These are phyloP conservation scores for Heliocybe sulcata DNA, from an alignment of 1,284 basidiomycete species.

Conservation along the genomic window DNA sequence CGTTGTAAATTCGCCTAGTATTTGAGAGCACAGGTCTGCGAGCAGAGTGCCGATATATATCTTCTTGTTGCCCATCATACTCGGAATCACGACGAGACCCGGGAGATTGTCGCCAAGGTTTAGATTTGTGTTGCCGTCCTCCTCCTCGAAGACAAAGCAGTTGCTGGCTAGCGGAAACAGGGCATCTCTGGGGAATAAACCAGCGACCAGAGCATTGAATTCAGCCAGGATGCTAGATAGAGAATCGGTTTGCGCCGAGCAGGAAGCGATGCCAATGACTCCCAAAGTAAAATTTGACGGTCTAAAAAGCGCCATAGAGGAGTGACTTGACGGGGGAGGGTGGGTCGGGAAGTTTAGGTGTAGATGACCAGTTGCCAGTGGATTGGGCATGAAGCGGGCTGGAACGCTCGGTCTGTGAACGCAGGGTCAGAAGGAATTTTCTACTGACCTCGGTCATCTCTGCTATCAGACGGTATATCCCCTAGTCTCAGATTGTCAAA, in stretches of 20 bases:
- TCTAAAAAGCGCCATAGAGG: constrained; percentile 57
- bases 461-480: constrained; percentile 73
- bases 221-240: constrained; percentile 56
- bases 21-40: constrained; percentile 79
- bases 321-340: constrained; percentile 53
- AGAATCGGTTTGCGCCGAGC: constrained; percentile 49
- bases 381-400: constrained; percentile 80
- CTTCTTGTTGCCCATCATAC: constrained; percentile 74
- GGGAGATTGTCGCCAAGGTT: constrained; percentile 51
- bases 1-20: constrained; percentile 76
- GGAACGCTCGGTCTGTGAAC: constrained; percentile 5
- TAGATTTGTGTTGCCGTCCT: constrained; percentile 46
- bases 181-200: constrained; percentile 57
- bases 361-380: constrained; percentile 65
- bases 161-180: constrained; percentile 71
- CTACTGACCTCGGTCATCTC: constrained; percentile 64
- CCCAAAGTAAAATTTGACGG: constrained; percentile 76
- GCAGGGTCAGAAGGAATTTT: constrained; percentile 4
- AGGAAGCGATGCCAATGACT: constrained; percentile 71
- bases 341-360: constrained; percentile 69
- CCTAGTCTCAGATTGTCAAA: constrained; percentile 68
- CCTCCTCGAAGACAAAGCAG: constrained; percentile 77
- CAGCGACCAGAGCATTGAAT: constrained; percentile 52
- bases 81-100: constrained; percentile 68
- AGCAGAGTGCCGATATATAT: constrained; percentile 81